Evolutionary conservation across 352 stramenopile species (phyloP), one percentile per base, ranked within the genome.

Genomic region (Pythium apleroticum): DNA sequence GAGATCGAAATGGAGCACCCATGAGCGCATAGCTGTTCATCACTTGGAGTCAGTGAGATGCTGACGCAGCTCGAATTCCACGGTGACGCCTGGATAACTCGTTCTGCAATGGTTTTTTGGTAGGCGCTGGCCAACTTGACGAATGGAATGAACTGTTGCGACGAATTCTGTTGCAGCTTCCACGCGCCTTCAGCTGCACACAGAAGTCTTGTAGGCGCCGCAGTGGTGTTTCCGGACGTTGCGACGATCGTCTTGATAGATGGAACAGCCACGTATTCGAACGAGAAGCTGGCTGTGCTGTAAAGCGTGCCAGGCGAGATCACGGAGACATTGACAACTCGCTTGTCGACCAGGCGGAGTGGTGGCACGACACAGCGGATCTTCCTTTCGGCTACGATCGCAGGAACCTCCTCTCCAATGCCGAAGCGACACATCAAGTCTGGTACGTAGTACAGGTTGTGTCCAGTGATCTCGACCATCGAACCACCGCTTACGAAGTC

Each of bases 51-150:
- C 28, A 70, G 30, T 22, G 28, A 3, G 17, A 69, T 14, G 17
- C 63, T 41, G 19, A 69, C 24, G 28, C 63, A 69, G 25, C 49
- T 69, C 11, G 33, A 20, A 37, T 71, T 71, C 64, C 41, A 65
- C 12, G 37, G 6, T 1, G 41, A 61, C 14, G 56, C 5, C 22
- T 43, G 19, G 8, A 57, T 19, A 2, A 50, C 52, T 5, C 31
- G 39, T 4, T 20, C 41, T 2, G 27, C 1, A 3, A 7, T 52
- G 9, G 25, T 5, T 28, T 48, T 53, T 8, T 39, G 31, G 3
- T 19, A 41, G 8, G 17, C 22, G n/a, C 35, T 63, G 2, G 45
- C 58, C n/a, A 70, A 19, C 39, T 60, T 48, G 31, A 70, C 27
- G 22, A 57, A 69, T 5, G 54, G 31, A 11, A 59, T 17, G 22